These are phyloP conservation scores for Leccinellum albellum DNA, from an alignment of 768 basidiomycete genomes.

Conservation along the genomic window DNA sequence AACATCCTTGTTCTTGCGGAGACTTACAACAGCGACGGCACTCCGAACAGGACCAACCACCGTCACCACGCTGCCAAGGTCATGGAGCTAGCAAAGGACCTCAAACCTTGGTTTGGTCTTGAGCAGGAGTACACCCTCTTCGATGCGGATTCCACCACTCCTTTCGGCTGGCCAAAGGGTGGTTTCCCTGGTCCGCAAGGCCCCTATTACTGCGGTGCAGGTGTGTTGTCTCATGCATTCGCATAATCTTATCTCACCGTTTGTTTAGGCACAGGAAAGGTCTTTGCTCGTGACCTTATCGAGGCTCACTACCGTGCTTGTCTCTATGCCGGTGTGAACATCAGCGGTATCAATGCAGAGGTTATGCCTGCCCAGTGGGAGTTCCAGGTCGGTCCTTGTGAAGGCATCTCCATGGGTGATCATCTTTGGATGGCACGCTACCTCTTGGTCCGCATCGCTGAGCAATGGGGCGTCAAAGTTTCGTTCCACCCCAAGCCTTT, in stretches of 20 bases:
- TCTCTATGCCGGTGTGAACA: slow-evolving; percentile 92
- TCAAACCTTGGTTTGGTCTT: slow-evolving; percentile 92
- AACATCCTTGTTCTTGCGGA: slow-evolving; percentile 97
- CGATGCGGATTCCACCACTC: slow-evolving; percentile 76
- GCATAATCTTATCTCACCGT: slow-evolving; percentile 5
- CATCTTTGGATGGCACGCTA: slow-evolving; percentile 99
- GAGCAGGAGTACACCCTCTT: slow-evolving; percentile 99
- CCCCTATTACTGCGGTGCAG: slow-evolving; percentile 99
- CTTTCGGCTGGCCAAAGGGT: slow-evolving; percentile 96
- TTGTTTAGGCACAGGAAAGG: slow-evolving; percentile 82
- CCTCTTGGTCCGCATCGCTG: slow-evolving; percentile 91
- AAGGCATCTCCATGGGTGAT: slow-evolving; percentile 97
- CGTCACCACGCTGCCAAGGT: slow-evolving; percentile 91
- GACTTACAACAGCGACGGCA: slow-evolving; percentile 98
- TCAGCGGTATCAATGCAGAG: slow-evolving; percentile 99
- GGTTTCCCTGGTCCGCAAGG: slow-evolving; percentile 99
- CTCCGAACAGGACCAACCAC: slow-evolving; percentile 94
- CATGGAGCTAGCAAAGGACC: slow-evolving; percentile 87
- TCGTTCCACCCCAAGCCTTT: slow-evolving; percentile 99
- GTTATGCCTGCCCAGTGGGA: slow-evolving; percentile 99
- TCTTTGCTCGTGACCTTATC: slow-evolving; percentile 96
- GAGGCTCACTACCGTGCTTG: slow-evolving; percentile 99
- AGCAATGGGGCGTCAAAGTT: slow-evolving; percentile 96
- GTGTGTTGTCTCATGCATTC: slow-evolving; percentile 35
- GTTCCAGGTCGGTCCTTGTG: slow-evolving; percentile 99